Evolutionary conservation across 148 eudicot species (phyloP), one percentile per base, ranked within the genome.

Genomic region (Amaranthus cruentus): DNA sequence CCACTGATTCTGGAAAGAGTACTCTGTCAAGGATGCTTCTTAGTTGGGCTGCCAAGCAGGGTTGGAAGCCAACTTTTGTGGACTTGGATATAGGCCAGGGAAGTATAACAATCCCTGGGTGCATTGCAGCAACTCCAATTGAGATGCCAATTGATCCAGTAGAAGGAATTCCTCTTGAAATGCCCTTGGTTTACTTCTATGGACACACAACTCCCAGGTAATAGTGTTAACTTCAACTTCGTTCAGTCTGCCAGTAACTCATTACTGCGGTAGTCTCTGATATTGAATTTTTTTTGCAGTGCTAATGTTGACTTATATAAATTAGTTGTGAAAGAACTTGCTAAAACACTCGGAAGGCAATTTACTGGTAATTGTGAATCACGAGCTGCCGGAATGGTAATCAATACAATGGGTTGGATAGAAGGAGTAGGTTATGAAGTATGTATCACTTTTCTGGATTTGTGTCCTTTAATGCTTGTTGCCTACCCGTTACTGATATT

Each of bases 321-420:
- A 78, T 85, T 86, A 66, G 87, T 86, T 74, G 93, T 88, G 44
- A 90, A 90, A 81, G 97, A 90, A 83, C 98, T 95, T 75, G 86
- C 96, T 73, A 87, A 86, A 78, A 85, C 82, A 66, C 78, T 95
- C 66, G 97, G 88, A 77, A 90, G 80, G 76, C 98, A 91, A 75
- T 91, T 95, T 81, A 77, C 89, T 13, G 96, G 91, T 69, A 95
- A 95, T 85, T 68, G 78, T 44, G 96, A 95, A 64, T 95, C 98
- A 76, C 85, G 96, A 77, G 97, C 98, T 73, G 87, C 97, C 8
- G 98, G 97, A 80, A 88, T 95, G 98, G 97, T 95, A 50, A 87
- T 95, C 75, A 95, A 95, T 85, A 95, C 98, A 75, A 95, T 95
- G 98, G 98, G 98, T 73, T 95, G 97, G 96, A 87, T 88, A 69